Evolutionary conservation across 179 eudicot genomes (phyloP).

Genomic region (Spergularia azorica): DNA sequence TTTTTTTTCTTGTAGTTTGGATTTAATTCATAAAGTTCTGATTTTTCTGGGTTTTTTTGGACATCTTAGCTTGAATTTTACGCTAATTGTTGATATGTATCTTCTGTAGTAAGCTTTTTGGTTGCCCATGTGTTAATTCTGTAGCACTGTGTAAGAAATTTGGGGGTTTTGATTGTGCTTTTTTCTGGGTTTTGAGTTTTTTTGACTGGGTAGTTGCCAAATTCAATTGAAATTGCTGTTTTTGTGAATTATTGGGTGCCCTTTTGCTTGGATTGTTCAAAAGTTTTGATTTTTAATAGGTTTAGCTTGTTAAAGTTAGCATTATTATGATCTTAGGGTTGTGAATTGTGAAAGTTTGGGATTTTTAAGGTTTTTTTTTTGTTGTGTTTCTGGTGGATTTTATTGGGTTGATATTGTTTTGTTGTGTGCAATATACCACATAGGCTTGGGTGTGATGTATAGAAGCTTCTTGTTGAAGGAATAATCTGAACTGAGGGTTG

Average conservation of each 20-base stretch:
- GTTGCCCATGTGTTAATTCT: conserved; percentile 8
- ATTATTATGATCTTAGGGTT: conserved; percentile 12
- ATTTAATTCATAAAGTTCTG: neutral
- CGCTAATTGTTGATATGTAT: neutral
- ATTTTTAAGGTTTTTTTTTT: conserved; percentile 4
- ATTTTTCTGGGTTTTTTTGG: conserved; percentile 20
- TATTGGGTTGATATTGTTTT: neutral
- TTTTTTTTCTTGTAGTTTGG: neutral
- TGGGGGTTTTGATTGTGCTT: conserved; percentile 17
- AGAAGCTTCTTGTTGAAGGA: too few relatives aligned
- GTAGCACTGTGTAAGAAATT: neutral
- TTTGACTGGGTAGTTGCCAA: conserved; percentile 2
- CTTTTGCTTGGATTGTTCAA: neutral
- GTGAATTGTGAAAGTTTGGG: conserved; percentile 5
- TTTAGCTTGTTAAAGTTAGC: conserved; percentile 4
- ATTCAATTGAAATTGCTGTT: conserved; percentile 11
- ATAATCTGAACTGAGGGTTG: neutral
- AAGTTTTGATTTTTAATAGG: neutral
- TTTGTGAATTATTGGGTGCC: neutral
- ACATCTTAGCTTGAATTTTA: neutral
- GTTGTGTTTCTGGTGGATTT: neutral
- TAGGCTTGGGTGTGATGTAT: too few relatives aligned
- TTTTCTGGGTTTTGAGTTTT: conserved; percentile 3
- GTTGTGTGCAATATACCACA: neutral
- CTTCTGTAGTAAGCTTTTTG: neutral